A percentile compares a stretch with the other conserved stretches of the same genome.
Conservation (phyloP, 2,329 filamentous ascomycete genomes). For the Paraphaeosphaeria sporulosa region DNA sequence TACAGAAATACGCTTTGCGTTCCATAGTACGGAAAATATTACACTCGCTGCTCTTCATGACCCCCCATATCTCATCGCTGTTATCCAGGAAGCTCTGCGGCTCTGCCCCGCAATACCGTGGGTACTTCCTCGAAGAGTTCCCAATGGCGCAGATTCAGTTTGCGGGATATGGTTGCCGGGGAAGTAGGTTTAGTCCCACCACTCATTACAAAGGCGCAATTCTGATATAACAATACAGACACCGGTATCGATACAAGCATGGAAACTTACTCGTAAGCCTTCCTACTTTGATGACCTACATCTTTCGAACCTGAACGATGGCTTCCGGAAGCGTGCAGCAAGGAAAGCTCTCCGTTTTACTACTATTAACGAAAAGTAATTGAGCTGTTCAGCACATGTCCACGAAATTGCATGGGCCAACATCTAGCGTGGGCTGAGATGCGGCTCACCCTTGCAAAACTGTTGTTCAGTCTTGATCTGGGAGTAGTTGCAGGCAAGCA, state of each 20-base stretch:
- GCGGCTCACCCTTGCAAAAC: constrained; percentile 19
- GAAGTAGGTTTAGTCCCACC: not conserved
- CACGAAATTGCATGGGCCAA: constrained; percentile 21
- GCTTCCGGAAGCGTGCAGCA: not conserved
- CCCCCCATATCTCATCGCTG: constrained; percentile 25
- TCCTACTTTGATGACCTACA: not conserved
- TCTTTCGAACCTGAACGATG: constrained; percentile 14
- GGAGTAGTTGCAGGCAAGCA: no score
- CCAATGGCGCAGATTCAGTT: not conserved
- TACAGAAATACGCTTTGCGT: constrained; percentile 15
- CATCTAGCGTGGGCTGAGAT: constrained; percentile 29
- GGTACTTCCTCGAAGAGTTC: not conserved
- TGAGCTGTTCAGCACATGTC: constrained; percentile 22
- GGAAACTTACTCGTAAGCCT: not conserved
- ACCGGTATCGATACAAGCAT: not conserved
- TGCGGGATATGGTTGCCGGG: not conserved
- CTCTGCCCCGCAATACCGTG: constrained; percentile 13
- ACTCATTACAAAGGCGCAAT: not conserved
- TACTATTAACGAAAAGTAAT: constrained; percentile 31
- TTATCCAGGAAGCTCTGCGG: constrained; percentile 21
- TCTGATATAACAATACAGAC: not conserved
- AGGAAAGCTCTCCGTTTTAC: constrained; percentile 16
- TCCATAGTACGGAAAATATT: constrained; percentile 6
- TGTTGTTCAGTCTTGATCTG: constrained; percentile 19
- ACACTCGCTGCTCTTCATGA: constrained; percentile 6